Evolutionary conservation across 495 filamentous ascomycete species (phyloP), one percentile per base, ranked within the genome.

Genomic region (Xylaria palmicola): DNA sequence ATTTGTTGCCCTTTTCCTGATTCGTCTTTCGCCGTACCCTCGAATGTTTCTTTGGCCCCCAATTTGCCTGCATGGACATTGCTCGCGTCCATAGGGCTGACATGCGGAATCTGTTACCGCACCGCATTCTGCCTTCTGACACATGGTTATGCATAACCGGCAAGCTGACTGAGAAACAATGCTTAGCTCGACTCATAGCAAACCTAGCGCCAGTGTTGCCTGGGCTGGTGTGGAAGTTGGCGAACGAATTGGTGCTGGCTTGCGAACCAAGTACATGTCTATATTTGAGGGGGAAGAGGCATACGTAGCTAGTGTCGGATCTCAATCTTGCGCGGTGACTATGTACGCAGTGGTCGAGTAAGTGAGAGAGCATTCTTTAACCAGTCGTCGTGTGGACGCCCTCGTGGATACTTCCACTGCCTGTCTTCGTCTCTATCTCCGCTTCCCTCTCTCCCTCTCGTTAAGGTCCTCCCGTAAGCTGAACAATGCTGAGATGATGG

Each of bases 11-110:
- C n/a, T 40, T 52, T 15, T 26, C n/a, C 36, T 40, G 15, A 27
- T 34, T 30, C 26, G 45, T 36, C 19, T 20, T 17, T 32, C 48
- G 15, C 45, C 43, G 32, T 59, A 34, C 15, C 20, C n/a, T 50
- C 41, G 20, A 48, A 48, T 44, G 32, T n/a, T 50, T 26, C 20
- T 41, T 48, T 44, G 30, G 59, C 49, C 59, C 59, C 48, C 59
- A 48, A 26, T 39, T 37, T 45, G 29, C 26, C 7, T 55, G 50
- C 59, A 53, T 55, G 40, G 47, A 61, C 32, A 13, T n/a, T 29
- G 49, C 45, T 48, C 17, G 58, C 30, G 50, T 27, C 43, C 30
- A 29, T 61, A 61, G 50, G 59, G 59, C 59, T 61, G 59, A 61
- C 34, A 26, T 10, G 37, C 26, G 52, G 22, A 20, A 26, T 24